phyloP scores from a whole-genome alignment of 2,329 filamentous ascomycete genomes.

The Neofusicoccum laricinum region DNA sequence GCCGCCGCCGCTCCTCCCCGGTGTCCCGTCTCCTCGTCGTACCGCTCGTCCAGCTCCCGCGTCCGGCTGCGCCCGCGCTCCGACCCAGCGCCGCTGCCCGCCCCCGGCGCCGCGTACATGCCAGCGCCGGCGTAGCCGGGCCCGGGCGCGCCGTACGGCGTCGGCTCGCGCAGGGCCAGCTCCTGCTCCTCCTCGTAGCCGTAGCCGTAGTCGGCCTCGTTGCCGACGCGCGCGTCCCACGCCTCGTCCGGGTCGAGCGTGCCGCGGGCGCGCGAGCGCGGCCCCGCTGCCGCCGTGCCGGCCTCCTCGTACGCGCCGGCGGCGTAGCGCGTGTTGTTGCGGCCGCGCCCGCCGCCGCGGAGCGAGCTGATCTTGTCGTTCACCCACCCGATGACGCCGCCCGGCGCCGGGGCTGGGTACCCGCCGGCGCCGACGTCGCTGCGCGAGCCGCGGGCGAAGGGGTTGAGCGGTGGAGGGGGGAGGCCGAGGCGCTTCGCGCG shows the following conservation, averaged over 20 bases:
- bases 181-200: constrained; percentile 77
- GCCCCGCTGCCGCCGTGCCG: constrained; percentile 25
- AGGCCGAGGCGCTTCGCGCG: constrained; percentile 73
- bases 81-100: constrained; percentile 30
- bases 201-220: constrained; percentile 66
- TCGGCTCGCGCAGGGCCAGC: constrained; percentile 54
- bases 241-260: constrained; percentile 78
- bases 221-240: constrained; percentile 77
- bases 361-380: constrained; percentile 63
- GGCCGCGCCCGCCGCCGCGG: constrained; percentile 50
- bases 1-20: constrained; percentile 23
- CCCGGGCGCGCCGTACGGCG: constrained; percentile 35
- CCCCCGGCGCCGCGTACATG: constrained; percentile 27
- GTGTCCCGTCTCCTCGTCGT: constrained; percentile 22
- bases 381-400: constrained; percentile 71
- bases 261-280: constrained; percentile 33
- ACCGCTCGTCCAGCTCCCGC: constrained; percentile 42
- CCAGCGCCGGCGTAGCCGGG: constrained; percentile 31
- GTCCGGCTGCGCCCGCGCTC: constrained; percentile 48
- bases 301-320: constrained; percentile 73
- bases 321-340: constrained; percentile 50
- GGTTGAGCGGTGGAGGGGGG: constrained; percentile 68
- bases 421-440: constrained; percentile 22
- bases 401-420: constrained; percentile 49
- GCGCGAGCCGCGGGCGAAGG: constrained; percentile 54